These are phyloP conservation scores for Nakazawaea wyomingensis DNA, from an alignment of 805 yeast species.

Conservation along the genomic window DNA sequence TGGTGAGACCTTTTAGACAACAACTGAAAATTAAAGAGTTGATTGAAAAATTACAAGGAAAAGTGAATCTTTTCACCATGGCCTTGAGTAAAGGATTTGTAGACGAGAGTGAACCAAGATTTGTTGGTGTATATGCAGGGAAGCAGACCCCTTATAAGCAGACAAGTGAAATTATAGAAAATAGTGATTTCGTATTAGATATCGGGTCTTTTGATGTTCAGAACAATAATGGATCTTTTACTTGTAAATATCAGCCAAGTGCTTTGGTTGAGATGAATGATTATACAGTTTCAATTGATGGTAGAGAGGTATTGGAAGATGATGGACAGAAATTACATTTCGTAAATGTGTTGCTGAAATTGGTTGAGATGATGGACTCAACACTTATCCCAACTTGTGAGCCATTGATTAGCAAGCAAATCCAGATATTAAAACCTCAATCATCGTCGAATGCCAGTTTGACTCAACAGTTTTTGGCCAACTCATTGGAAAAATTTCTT, in stretches of 20 bases:
- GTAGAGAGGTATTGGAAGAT: constrained; percentile 24
- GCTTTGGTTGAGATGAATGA: constrained; percentile 34
- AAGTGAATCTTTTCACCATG: constrained; percentile 35
- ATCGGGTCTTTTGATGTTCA: constrained; percentile 25
- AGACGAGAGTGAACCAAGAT: constrained; percentile 36
- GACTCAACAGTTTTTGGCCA: constrained; percentile 30
- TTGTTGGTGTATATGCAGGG: constrained; percentile 40
- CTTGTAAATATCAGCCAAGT: constrained; percentile 14
- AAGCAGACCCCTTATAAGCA: constrained; percentile 24
- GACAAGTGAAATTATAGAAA: constrained; percentile 23
- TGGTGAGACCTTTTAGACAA: constrained; percentile 34
- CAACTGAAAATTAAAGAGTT: constrained; percentile 25
- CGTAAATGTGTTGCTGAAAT: constrained; percentile 25
- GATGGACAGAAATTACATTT: constrained; percentile 21
- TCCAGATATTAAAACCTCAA: too few species aligned
- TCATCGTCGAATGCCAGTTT: constrained; percentile 17
- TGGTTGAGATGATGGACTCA: constrained; percentile 17
- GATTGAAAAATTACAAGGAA: constrained; percentile 25
- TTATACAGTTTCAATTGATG: constrained; percentile 35
- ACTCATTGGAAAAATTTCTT: constrained; percentile 28
- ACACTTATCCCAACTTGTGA: constrained; percentile 13
- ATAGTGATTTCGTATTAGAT: constrained; percentile 26
- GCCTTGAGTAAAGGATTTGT: constrained; percentile 35
- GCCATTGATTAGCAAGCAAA: background rate
- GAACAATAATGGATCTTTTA: constrained; percentile 11